Conservation (phyloP, 176 grass and related monocot species). For the Pontederia paniculata region DNA sequence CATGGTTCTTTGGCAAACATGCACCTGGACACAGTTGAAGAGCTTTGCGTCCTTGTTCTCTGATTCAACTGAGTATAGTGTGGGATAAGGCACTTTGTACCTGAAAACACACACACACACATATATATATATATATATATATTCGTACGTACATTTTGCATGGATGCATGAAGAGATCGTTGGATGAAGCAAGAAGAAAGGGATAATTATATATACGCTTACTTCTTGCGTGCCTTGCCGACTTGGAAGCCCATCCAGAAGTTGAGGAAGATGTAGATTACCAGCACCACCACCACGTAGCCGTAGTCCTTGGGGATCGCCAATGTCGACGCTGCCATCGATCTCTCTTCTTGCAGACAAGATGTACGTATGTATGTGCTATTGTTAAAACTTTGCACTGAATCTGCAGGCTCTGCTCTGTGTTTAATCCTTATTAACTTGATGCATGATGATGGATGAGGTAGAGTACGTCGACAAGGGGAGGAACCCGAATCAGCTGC, state of each 20-base stretch:
- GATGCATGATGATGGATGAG: no score
- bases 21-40: slow-evolving; percentile 96
- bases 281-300: slow-evolving; percentile 57
- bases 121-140: no score
- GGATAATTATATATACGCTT: neutral
- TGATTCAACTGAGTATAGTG: slow-evolving; percentile 55
- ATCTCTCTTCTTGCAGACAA: neutral
- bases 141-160: no score
- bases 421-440: no score
- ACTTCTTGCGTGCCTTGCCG: slow-evolving; percentile 66
- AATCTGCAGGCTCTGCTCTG: no score
- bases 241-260: slow-evolving; percentile 86
- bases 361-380: no score
- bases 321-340: slow-evolving; percentile 42
- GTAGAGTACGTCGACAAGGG: no score
- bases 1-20: no score
- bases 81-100: slow-evolving; percentile 83
- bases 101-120: slow-evolving; percentile 19
- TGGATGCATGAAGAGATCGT: no score
- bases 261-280: slow-evolving; percentile 73
- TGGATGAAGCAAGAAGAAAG: neutral
- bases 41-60: slow-evolving; percentile 94
- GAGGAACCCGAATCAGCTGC: no score
- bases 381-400: no score
- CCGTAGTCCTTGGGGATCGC: slow-evolving; percentile 80